Evolutionary conservation across 192 early-diverging fungal species (phyloP).

Genomic region (Helicostylum pulchrum): DNA sequence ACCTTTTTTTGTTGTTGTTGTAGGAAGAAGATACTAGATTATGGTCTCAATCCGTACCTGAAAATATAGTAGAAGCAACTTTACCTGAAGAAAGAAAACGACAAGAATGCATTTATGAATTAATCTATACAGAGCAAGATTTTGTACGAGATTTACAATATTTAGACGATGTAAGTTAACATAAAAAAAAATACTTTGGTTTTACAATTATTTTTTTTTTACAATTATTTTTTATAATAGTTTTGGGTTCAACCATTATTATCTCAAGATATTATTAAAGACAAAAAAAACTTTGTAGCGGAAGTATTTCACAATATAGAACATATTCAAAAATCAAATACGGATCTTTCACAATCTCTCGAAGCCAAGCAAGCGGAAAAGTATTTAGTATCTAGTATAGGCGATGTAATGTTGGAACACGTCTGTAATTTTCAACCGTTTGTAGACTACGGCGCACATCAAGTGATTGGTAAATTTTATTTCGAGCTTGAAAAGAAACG

Average conservation of each 20-base stretch:
- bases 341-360: slow-evolving; percentile 55
- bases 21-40: slow-evolving; percentile 57
- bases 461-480: slow-evolving; percentile 76
- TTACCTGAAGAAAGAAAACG: slow-evolving; percentile 78
- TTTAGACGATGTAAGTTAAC: slow-evolving; percentile 62
- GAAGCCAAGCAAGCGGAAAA: slow-evolving; percentile 60
- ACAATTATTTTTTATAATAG: slow-evolving; percentile 9
- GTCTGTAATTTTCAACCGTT: slow-evolving; percentile 74
- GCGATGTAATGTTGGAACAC: slow-evolving; percentile 79
- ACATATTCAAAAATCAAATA: slow-evolving; percentile 62
- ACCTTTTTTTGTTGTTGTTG: neutral
- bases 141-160: slow-evolving; percentile 86
- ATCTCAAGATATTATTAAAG: slow-evolving; percentile 63
- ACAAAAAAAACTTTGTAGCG: slow-evolving; percentile 69
- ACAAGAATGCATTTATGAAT: slow-evolving; percentile 92
- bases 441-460: slow-evolving; percentile 83
- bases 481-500: slow-evolving; percentile 76
- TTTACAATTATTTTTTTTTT: no score
- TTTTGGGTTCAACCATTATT: slow-evolving; percentile 64
- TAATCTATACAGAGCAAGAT: slow-evolving; percentile 86
- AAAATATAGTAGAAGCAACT: slow-evolving; percentile 68
- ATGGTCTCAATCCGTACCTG: slow-evolving; percentile 87
- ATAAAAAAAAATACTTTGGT: no score
- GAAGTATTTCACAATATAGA: slow-evolving; percentile 77
- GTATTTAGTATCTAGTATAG: slow-evolving; percentile 72